A percentile compares a stretch with the other conserved stretches of the same genome.
phyloP scores from a whole-genome alignment of 2,329 filamentous ascomycete species.

The Aspergillus spinulosporus region DNA sequence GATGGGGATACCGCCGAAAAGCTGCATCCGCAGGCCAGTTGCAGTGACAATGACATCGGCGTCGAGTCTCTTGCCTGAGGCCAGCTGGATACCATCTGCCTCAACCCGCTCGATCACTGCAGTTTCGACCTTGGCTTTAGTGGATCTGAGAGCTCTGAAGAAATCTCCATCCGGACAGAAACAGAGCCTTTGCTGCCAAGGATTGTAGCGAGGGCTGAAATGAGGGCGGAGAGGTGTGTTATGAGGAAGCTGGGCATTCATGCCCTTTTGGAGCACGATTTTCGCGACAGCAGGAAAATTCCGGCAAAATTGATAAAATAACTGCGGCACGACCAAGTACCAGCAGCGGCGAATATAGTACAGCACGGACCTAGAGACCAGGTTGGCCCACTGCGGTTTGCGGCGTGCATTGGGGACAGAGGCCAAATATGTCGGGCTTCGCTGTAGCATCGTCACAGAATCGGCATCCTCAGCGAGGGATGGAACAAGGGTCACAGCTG shows the following conservation, averaged over 20 bases:
- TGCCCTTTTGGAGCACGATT: constrained; percentile 45
- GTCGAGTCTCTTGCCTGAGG: constrained; percentile 35
- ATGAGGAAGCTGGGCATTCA: constrained; percentile 53
- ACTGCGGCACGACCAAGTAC: neutral
- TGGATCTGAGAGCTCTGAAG: constrained; percentile 50
- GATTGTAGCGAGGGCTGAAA: constrained; percentile 63
- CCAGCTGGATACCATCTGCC: constrained; percentile 47
- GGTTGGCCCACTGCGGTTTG: neutral
- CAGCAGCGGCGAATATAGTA: neutral
- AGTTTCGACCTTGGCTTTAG: constrained; percentile 53
- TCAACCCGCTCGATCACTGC: constrained; percentile 52
- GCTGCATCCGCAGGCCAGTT: constrained; percentile 38
- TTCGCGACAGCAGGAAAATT: constrained; percentile 52
- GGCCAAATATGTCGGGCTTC: constrained; percentile 68
- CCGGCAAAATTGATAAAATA: constrained; percentile 51
- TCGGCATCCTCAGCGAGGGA: constrained; percentile 61
- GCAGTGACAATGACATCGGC: constrained; percentile 43
- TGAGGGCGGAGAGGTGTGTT: constrained; percentile 56
- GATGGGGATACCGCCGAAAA: constrained; percentile 33
- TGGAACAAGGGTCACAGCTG: constrained; percentile 72
- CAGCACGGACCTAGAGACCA: neutral
- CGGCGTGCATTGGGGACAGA: constrained; percentile 40
- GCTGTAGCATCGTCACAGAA: constrained; percentile 73
- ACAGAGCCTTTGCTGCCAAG: constrained; percentile 72
- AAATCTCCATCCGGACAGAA: constrained; percentile 60